These are phyloP conservation scores for Boletellus ananas DNA, from an alignment of 768 basidiomycete genomes.

Conservation along the genomic window DNA sequence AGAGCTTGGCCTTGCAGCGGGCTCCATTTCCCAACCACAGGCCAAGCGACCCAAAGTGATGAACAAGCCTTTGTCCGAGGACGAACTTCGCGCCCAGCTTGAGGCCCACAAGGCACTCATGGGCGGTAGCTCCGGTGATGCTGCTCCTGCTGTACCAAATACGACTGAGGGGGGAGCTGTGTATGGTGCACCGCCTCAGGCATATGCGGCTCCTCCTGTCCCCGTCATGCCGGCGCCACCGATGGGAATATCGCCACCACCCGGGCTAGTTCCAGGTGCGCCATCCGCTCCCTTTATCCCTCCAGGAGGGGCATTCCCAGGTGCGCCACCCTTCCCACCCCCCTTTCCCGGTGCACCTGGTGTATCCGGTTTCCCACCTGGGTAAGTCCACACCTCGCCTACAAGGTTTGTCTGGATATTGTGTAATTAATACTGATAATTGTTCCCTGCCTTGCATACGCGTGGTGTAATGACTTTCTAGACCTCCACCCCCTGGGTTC, in stretches of 20 bases:
- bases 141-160: constrained; percentile 33
- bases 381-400: constrained; percentile 37
- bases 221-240: constrained; percentile 25
- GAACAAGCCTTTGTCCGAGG: constrained; percentile 73
- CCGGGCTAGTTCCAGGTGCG: constrained; percentile 41
- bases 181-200: constrained; percentile 70
- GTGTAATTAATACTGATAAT: constrained; percentile 21
- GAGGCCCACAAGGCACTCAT: constrained; percentile 90
- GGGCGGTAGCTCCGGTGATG: constrained; percentile 50
- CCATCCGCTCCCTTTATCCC: constrained; percentile 40
- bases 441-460: constrained; percentile 2
- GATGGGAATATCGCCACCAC: constrained; percentile 35
- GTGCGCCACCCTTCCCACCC: constrained; percentile 36
- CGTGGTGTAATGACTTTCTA: constrained; percentile 20
- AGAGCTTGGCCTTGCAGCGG: constrained; percentile 81
- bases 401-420: constrained; percentile 12
- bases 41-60: constrained; percentile 79
- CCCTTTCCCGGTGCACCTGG: constrained; percentile 44
- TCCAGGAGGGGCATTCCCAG: constrained; percentile 38
- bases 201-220: constrained; percentile 51
- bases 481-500: constrained; percentile 54
- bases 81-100: constrained; percentile 80
- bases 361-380: constrained; percentile 53
- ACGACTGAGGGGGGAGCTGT: constrained; percentile 47
- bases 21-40: constrained; percentile 76